Conservation (phyloP, 345 rosid genomes). For the Raphanus sativus region DNA sequence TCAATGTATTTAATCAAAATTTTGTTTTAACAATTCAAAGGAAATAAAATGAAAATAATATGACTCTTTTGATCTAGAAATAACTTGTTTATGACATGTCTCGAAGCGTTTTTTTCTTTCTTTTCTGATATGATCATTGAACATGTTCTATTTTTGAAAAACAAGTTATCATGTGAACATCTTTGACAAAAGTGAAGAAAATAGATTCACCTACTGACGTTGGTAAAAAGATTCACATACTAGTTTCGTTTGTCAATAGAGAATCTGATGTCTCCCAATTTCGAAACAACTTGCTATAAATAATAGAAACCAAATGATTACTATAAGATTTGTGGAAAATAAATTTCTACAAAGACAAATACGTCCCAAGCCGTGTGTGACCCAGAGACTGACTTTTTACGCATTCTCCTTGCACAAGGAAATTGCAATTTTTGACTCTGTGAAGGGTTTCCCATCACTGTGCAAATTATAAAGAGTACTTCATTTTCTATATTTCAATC, state of each 20-base stretch:
- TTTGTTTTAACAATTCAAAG: background rate
- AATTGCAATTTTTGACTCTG: background rate
- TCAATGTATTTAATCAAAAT: background rate
- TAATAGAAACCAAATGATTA: background rate
- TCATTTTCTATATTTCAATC: background rate
- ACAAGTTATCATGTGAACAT: background rate
- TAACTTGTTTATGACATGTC: background rate
- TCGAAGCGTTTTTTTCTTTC: too few species aligned
- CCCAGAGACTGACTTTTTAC: constrained; percentile 10
- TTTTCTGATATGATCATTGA: background rate
- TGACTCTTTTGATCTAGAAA: too few species aligned
- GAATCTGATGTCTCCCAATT: constrained; percentile 1
- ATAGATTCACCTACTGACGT: background rate
- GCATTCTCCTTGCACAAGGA: constrained; percentile 9
- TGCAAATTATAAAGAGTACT: background rate
- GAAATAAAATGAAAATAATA: background rate
- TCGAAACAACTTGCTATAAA: constrained; percentile 5
- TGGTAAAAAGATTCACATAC: background rate
- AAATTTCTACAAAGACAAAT: background rate
- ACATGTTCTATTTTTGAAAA: background rate
- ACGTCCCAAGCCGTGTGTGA: constrained; percentile 9
- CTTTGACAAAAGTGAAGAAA: constrained; percentile 19
- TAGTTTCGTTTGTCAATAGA: background rate
- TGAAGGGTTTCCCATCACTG: constrained; percentile 2
- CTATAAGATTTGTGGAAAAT: background rate